Percentiles rank a stretch among this genome's conserved stretches.
phyloP scores from a whole-genome alignment of 73 alveolate genomes.

The Paramecium sexaurelia region DNA sequence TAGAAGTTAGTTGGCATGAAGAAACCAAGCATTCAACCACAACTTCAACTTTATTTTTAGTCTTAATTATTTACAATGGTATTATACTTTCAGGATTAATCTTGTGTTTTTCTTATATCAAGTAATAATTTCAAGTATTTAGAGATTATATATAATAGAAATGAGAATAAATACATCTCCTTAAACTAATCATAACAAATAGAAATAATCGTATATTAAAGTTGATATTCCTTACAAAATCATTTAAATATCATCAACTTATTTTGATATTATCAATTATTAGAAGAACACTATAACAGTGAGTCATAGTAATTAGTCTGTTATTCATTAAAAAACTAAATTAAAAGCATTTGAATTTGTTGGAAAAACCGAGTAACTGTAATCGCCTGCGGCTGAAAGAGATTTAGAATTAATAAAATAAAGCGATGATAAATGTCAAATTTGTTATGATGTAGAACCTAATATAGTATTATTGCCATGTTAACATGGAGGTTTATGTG shows the following conservation, averaged over 20 bases:
- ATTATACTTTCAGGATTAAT: neutral
- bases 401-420: neutral
- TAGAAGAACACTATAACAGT: neutral
- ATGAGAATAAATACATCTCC: neutral
- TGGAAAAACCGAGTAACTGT: slow-evolving; percentile 12
- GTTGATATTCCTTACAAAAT: slow-evolving; percentile 13
- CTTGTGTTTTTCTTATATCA: neutral
- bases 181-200: neutral
- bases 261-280: neutral
- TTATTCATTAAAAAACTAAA: neutral
- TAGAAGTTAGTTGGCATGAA: slow-evolving; percentile 4
- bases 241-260: slow-evolving; percentile 8
- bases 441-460: neutral
- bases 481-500: slow-evolving; percentile 43
- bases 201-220: neutral
- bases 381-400: neutral
- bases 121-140: slow-evolving; percentile 14
- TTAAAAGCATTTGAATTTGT: slow-evolving; percentile 47
- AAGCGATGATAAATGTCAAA: neutral
- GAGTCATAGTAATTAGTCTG: neutral
- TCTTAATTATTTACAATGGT: neutral
- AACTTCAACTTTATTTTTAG: neutral
- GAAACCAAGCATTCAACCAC: neutral
- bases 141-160: neutral
- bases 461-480: slow-evolving; percentile 28